These are phyloP conservation scores for Pseudodiploospora longispora DNA, from an alignment of 2,329 filamentous ascomycete species.

Conservation along the genomic window DNA sequence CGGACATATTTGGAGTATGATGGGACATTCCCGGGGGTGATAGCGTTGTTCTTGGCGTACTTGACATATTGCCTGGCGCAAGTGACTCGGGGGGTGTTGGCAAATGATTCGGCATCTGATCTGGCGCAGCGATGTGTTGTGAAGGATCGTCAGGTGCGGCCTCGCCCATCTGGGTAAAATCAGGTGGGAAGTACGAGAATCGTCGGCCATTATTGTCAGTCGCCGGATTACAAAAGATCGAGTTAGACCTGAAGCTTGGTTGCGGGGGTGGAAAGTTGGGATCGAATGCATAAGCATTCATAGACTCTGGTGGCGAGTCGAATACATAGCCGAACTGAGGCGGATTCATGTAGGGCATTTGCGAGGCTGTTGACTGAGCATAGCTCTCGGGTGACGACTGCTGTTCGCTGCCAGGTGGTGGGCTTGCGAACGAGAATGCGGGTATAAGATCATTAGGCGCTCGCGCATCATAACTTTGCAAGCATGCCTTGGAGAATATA, in stretches of 20 bases:
- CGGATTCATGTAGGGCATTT: slow-evolving; percentile 34
- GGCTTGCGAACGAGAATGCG: slow-evolving; percentile 26
- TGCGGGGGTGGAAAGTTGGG: slow-evolving; percentile 35
- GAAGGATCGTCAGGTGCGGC: slow-evolving; percentile 26
- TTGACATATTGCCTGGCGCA: slow-evolving; percentile 19
- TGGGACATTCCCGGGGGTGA: slow-evolving; percentile 31
- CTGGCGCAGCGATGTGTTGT: slow-evolving; percentile 23
- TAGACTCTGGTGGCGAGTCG: slow-evolving; percentile 45
- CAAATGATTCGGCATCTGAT: slow-evolving; percentile 25
- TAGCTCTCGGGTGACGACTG: slow-evolving; percentile 24
- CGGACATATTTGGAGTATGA: slow-evolving; percentile 18
- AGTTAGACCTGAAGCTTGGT: slow-evolving; percentile 56
- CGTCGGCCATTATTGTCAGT: slow-evolving; percentile 47
- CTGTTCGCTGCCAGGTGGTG: slow-evolving; percentile 22
- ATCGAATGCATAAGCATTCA: slow-evolving; percentile 38
- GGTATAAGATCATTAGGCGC: slow-evolving; percentile 15
- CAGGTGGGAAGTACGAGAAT: slow-evolving; percentile 58
- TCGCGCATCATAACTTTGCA: slow-evolving; percentile 73
- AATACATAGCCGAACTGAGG: slow-evolving; percentile 54
- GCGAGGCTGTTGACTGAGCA: slow-evolving; percentile 18
- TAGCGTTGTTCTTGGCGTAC: slow-evolving; percentile 22
- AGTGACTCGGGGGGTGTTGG: slow-evolving; percentile 39
- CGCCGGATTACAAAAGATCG: slow-evolving; percentile 55
- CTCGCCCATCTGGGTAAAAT: slow-evolving; percentile 31
- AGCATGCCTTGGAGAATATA: slow-evolving; percentile 76